A percentile compares a stretch with the other conserved stretches of the same genome.
phyloP scores from a whole-genome alignment of 2,329 filamentous ascomycete species.

The Epichloe aotearoae region DNA sequence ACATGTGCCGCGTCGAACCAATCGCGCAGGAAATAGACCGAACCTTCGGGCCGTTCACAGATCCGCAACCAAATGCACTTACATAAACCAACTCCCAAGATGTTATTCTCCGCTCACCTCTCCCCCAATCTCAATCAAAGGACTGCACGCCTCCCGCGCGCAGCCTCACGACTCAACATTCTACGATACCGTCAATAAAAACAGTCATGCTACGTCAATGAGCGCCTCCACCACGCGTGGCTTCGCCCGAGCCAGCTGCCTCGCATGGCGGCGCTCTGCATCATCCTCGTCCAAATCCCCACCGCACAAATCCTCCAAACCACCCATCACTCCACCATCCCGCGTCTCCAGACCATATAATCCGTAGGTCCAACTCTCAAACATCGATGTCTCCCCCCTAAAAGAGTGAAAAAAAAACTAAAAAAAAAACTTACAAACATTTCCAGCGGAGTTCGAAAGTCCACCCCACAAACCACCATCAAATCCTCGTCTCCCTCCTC shows the following conservation, averaged over 20 bases:
- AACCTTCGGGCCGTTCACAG: background rate
- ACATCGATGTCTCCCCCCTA: too few species aligned
- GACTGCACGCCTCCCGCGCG: too few species aligned
- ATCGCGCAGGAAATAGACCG: background rate
- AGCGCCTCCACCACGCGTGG: constrained; percentile 15
- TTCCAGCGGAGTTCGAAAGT: background rate
- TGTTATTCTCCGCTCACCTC: too few species aligned
- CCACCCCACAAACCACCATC: background rate
- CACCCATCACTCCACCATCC: constrained; percentile 9
- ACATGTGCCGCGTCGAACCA: background rate
- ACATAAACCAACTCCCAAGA: too few species aligned
- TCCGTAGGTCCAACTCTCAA: constrained; percentile 13
- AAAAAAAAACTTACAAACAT: background rate
- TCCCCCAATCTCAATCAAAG: too few species aligned
- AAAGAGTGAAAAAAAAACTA: background rate
- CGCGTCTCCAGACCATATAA: constrained; percentile 17
- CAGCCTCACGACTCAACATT: too few species aligned
- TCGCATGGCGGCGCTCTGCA: constrained; percentile 18
- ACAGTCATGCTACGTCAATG: constrained; percentile 14
- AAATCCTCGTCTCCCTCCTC: constrained; percentile 7
- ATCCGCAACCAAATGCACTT: background rate
- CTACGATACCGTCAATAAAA: background rate
- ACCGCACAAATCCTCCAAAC: constrained; percentile 10
- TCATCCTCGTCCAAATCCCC: constrained; percentile 14
- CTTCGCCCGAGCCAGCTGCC: constrained; percentile 10